Evolutionary conservation across 2,329 filamentous ascomycete genomes (phyloP).

Genomic region (Pseudohalonectria lignicola): DNA sequence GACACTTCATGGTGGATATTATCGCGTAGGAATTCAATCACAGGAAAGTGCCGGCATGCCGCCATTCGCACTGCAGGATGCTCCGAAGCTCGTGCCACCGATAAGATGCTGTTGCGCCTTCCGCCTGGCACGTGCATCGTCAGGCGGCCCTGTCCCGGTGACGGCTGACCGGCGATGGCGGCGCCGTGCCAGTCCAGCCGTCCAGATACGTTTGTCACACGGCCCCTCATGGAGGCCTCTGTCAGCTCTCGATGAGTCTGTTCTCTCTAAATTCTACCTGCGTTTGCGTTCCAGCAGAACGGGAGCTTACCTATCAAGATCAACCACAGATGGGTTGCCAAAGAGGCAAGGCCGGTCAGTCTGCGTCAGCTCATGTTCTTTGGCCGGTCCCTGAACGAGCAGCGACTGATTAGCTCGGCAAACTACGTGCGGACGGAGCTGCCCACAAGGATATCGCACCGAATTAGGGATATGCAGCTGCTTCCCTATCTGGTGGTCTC

Average conservation of each 20-base stretch:
- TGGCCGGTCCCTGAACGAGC: constrained; percentile 83
- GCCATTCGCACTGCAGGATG: neutral
- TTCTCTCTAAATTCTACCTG: constrained; percentile 4
- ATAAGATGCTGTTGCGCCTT: neutral
- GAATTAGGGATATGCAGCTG: constrained; percentile 93
- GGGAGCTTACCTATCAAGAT: neutral
- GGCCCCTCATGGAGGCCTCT: constrained; percentile 46
- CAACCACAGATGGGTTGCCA: constrained; percentile 70
- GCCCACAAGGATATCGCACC: constrained; percentile 78
- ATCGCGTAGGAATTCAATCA: no score
- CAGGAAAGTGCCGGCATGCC: no score
- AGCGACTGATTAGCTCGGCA: constrained; percentile 80
- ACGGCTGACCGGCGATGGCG: neutral
- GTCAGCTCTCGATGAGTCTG: constrained; percentile 54
- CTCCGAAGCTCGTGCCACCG: neutral
- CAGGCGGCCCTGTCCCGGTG: neutral
- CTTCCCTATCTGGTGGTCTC: constrained; percentile 91
- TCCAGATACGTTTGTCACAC: constrained; percentile 1
- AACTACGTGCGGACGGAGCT: constrained; percentile 97
- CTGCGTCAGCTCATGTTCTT: constrained; percentile 95
- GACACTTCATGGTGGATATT: no score
- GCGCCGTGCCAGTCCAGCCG: no score
- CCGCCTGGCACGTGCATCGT: neutral
- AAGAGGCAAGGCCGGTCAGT: constrained; percentile 89
- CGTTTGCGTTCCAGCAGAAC: neutral